Base-by-base conservation (phyloP, 768 basidiomycete genomes). In the Mycena belliarum region DNA sequence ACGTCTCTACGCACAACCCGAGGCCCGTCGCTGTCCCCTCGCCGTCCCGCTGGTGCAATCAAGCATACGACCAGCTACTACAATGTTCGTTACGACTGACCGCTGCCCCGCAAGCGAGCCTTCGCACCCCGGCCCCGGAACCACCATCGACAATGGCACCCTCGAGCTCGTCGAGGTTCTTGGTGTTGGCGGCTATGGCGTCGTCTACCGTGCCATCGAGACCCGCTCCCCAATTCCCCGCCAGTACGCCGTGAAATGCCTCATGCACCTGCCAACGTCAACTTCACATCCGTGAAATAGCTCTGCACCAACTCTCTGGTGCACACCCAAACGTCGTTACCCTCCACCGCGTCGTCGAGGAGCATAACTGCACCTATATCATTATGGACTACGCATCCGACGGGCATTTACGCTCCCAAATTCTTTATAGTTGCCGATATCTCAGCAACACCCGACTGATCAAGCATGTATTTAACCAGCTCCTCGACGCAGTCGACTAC, bases 121-220 rank as follows among this genome's bases (percentile, higher is more conserved):
- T 16, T 57, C 65, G 33, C 77, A 79, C 52, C 85, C 85, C 45
- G 75, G 80, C 62, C 75, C 89, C 60, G 95, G 95, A 43, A 87
- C 88, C 61, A 73, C 84, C 69, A 92, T 98, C 77, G 93, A 95
- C 80, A 80, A 84, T 61, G 87, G 86, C 64, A 76, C 84, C 47
- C 84, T 98, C 57, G 83, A 94, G 72, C 87, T 98, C 59, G 83
- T 90, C 65, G 85, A 90, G 66, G 82, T 95, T 60, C 84, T 98
- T 48, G 96, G 96, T 33, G 84, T 90, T 32, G 96, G 96, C 14
- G 95, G 95, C 23, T 98, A 97, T 69, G 96, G 96, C 52, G 87
- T 95, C 65, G 96, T 98, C 12, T 97, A 96, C 72, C 89, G 91
- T 54, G 95, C 93, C 24, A 78, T 90, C 57, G 89, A 91, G 69